These are phyloP conservation scores for Ogataea allantospora DNA, from an alignment of 805 yeast species.

Conservation along the genomic window DNA sequence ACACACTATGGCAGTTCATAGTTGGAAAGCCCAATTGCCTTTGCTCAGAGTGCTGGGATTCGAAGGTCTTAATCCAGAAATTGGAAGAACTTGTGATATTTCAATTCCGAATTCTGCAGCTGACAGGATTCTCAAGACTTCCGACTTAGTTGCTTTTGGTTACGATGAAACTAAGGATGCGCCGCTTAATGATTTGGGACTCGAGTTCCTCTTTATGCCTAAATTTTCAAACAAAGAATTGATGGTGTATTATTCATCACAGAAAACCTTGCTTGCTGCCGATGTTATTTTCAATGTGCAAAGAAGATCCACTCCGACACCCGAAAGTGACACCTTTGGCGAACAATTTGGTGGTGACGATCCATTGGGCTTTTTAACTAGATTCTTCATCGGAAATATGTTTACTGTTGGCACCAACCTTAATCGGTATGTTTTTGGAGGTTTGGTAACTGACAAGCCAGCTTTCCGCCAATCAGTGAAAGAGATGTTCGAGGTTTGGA, in stretches of 20 bases:
- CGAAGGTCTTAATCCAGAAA: constrained; percentile 39
- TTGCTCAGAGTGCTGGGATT: constrained; percentile 53
- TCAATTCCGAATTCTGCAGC: constrained; percentile 36
- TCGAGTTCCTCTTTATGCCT: constrained; percentile 58
- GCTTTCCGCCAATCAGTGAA: constrained; percentile 23
- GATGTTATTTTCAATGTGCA: constrained; percentile 63
- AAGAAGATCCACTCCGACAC: constrained; percentile 41
- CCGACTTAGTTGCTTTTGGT: constrained; percentile 38
- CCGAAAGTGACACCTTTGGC: constrained; percentile 28
- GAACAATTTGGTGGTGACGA: constrained; percentile 43
- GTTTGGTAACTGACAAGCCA: constrained; percentile 12
- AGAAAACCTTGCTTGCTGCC: constrained; percentile 54
- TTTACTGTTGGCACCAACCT: constrained; percentile 18
- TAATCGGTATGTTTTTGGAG: constrained; percentile 3
- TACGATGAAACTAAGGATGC: constrained; percentile 16
- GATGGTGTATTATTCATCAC: constrained; percentile 44
- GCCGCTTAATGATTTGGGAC: constrained; percentile 37
- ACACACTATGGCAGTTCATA: constrained; percentile 61
- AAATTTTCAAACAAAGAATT: constrained; percentile 59
- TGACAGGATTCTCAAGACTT: constrained; percentile 33
- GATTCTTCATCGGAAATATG: constrained; percentile 21
- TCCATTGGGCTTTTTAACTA: constrained; percentile 43
- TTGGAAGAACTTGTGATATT: constrained; percentile 40
- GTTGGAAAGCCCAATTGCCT: constrained; percentile 51
- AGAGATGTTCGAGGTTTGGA: constrained; percentile 38